These are phyloP conservation scores for Ampelocalamus luodianensis DNA, from an alignment of 176 grass and related monocot species.

Conservation along the genomic window DNA sequence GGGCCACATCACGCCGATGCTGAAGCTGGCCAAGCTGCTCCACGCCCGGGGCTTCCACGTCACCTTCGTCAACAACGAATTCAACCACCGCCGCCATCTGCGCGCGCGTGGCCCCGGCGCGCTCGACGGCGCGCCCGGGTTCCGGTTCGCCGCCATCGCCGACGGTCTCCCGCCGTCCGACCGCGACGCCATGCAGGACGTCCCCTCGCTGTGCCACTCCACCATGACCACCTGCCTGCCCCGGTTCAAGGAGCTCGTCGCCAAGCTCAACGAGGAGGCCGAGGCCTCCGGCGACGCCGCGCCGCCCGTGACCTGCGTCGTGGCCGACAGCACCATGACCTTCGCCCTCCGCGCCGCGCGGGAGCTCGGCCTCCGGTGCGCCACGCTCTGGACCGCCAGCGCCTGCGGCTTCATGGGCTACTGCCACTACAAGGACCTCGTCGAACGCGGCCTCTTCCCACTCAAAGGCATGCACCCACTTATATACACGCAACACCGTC, in stretches of 20 bases:
- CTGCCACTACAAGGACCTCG: slow-evolving; percentile 51
- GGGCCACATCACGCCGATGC: slow-evolving; percentile 66
- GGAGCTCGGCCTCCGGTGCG: slow-evolving; percentile 49
- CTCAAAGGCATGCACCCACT: slow-evolving; percentile 21
- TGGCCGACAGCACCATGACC: slow-evolving; percentile 52
- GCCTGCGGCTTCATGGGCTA: slow-evolving; percentile 49
- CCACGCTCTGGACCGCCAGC: slow-evolving; percentile 52
- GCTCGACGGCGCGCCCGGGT: slow-evolving; percentile 31
- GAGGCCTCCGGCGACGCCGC: neutral
- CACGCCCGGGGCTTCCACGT: slow-evolving; percentile 66
- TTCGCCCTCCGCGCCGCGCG: slow-evolving; percentile 45
- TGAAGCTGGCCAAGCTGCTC: slow-evolving; percentile 67
- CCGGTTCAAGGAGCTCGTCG: slow-evolving; percentile 38
- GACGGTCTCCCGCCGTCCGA: slow-evolving; percentile 55
- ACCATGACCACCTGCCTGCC: slow-evolving; percentile 49
- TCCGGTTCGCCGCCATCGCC: slow-evolving; percentile 42
- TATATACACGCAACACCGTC: too few relatives aligned
- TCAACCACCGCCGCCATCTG: slow-evolving; percentile 42
- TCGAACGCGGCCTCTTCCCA: slow-evolving; percentile 46
- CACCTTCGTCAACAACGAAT: slow-evolving; percentile 65
- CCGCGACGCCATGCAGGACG: slow-evolving; percentile 48
- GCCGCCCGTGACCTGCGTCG: slow-evolving; percentile 38
- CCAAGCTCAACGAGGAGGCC: slow-evolving; percentile 11
- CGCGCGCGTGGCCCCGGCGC: neutral
- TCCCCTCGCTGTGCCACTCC: slow-evolving; percentile 47